Evolutionary conservation across 139 green algal species (phyloP), one percentile per base, ranked within the genome.

Genomic region (Desmodesmus armatus): DNA sequence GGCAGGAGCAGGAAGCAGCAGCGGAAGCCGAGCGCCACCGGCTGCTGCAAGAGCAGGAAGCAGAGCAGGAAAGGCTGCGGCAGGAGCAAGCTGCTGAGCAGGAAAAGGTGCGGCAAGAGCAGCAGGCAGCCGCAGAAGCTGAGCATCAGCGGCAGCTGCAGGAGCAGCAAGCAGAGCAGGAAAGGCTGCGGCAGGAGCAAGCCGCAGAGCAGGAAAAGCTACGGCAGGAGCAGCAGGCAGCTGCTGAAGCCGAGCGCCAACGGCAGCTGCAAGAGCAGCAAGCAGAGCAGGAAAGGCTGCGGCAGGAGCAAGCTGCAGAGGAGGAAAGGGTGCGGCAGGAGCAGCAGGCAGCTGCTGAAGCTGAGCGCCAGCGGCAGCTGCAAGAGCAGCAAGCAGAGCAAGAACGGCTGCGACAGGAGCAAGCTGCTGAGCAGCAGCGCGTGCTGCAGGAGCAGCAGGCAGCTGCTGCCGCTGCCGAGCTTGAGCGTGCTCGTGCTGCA

Each of bases 391-490:
- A 63, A 65, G 47, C 40, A 29, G 40, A 66, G 74, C 60, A 60
- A 39, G 37, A 23, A 70, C 78, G 35, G n/a, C 62, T 47, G 62
- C 76, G 49, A 27, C 55, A 71, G 55, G 33, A 82, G 74, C 74
- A 82, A 29, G 43, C 73, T 21, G 74, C 19, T 43, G 29, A 69
- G 44, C 29, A 82, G 49, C 27, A 66, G 49, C 33, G 17, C 23
- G 51, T 76, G 69, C 40, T 62, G 44, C 47, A 39, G 21, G 47
- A 82, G 47, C 51, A 83, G 76, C 76, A 73, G 33, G 17, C 41
- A 29, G n/a, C 21, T 65, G 73, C 40, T 31, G 49, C 33, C 2
- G 29, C 72, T 66, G 72, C 43, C 65, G 72, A 29, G 66, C 43
- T 25, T 41, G 21, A 65, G 23, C 4, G 29, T 17, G 44, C 9